These are phyloP conservation scores for Drechslerella coelobrocha DNA, from an alignment of 2,329 filamentous ascomycete species.

Conservation along the genomic window DNA sequence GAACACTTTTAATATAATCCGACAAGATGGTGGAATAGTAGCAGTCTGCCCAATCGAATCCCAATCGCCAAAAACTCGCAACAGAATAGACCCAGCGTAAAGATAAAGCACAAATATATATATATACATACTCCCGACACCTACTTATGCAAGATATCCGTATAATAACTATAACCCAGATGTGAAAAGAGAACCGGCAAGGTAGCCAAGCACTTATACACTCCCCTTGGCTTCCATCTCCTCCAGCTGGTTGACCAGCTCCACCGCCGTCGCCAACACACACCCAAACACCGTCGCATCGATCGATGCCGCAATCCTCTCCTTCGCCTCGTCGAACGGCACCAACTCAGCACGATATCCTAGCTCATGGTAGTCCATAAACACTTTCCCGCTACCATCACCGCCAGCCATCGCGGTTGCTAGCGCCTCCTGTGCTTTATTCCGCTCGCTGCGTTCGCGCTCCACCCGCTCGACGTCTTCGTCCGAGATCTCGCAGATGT, in stretches of 20 bases:
- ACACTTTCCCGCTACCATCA: slow-evolving; percentile 11
- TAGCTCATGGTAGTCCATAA: slow-evolving; percentile 47
- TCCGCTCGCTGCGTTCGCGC: slow-evolving; percentile 18
- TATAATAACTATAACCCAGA: no score
- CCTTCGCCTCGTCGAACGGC: slow-evolving; percentile 40
- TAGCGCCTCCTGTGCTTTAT: slow-evolving; percentile 25
- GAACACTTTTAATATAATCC: no score
- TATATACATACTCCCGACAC: no score
- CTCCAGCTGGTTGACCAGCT: slow-evolving; percentile 30
- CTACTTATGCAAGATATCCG: no score
- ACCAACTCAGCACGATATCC: slow-evolving; percentile 35
- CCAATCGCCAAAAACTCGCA: background rate
- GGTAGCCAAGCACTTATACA: background rate
- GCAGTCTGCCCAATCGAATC: background rate
- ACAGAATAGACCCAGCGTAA: background rate
- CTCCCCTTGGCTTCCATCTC: slow-evolving; percentile 7
- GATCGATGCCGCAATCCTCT: slow-evolving; percentile 29
- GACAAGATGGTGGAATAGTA: background rate
- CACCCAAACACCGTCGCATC: slow-evolving; percentile 42
- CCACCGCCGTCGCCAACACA: slow-evolving; percentile 34
- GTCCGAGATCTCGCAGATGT: slow-evolving; percentile 40
- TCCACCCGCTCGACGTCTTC: slow-evolving; percentile 42
- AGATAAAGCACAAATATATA: no score
- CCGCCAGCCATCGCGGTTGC: slow-evolving; percentile 1
- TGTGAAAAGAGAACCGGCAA: background rate